Conservation (phyloP, 2,329 filamentous ascomycete species). For the Epichloe typhina region DNA sequence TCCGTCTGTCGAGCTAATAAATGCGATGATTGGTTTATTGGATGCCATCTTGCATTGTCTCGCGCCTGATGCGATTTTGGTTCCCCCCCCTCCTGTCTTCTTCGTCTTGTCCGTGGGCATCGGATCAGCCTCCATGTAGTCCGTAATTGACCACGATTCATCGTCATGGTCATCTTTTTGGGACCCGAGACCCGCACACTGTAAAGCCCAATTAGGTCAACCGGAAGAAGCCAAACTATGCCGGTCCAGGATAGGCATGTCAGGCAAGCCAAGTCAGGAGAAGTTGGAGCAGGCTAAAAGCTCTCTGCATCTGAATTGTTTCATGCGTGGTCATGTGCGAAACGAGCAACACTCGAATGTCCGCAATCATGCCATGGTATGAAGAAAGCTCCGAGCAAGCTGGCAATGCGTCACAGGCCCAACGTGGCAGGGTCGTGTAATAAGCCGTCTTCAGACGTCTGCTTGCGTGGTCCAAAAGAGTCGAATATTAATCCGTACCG, state of each 20-base stretch:
- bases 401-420: not conserved
- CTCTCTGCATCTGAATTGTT: not conserved
- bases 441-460: no score
- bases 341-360: not conserved
- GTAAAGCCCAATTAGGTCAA: not conserved
- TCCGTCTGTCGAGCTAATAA: not conserved
- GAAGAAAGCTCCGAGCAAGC: not conserved
- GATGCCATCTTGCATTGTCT: conserved; percentile 1
- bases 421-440: no score
- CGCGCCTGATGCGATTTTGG: not conserved
- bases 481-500: no score
- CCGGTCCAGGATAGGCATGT: conserved; percentile 1
- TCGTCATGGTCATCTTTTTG: not conserved
- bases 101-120: not conserved
- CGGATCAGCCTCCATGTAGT: not conserved
- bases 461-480: no score
- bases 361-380: not conserved
- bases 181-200: not conserved
- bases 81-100: no score
- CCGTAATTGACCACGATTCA: no score
- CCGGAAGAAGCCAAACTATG: not conserved
- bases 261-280: conserved; percentile 1
- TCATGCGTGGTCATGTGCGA: not conserved
- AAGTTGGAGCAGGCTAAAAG: not conserved
- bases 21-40: not conserved